phyloP scores from a whole-genome alignment of 208 protist species.

The Paratrypanosoma confusum region DNA sequence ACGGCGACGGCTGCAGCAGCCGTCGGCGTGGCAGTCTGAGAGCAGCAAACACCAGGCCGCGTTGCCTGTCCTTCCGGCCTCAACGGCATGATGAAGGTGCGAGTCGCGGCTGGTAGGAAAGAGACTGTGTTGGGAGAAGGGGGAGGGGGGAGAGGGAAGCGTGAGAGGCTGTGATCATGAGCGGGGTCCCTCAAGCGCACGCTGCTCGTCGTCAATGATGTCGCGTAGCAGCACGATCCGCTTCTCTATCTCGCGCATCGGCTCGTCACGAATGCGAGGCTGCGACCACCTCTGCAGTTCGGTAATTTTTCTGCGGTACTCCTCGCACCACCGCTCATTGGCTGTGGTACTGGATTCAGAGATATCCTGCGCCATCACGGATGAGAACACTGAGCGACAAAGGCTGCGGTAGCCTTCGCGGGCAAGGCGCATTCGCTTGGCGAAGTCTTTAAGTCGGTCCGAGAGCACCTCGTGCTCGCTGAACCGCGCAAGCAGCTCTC shows the following conservation, averaged over 20 bases:
- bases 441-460: slow-evolving; percentile 34
- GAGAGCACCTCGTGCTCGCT: slow-evolving; percentile 21
- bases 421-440: slow-evolving; percentile 30
- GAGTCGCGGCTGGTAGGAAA: too few relatives aligned
- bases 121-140: too few relatives aligned
- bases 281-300: slow-evolving; percentile 76
- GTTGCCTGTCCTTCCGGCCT: too few relatives aligned
- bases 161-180: too few relatives aligned
- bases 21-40: too few relatives aligned
- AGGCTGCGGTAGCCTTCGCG: slow-evolving; percentile 63
- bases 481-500: slow-evolving; percentile 1
- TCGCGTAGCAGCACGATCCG: slow-evolving; percentile 25
- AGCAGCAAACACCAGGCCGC: too few relatives aligned
- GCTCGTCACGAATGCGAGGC: slow-evolving; percentile 61
- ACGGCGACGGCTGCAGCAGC: too few relatives aligned
- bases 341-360: too few relatives aligned
- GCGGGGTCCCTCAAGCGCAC: too few relatives aligned
- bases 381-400: slow-evolving; percentile 49
- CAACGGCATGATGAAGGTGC: too few relatives aligned
- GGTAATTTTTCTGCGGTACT: slow-evolving; percentile 56
- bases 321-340: slow-evolving; percentile 62
- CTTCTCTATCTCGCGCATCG: slow-evolving; percentile 57
- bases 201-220: slow-evolving; percentile 4
- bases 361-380: too few relatives aligned
- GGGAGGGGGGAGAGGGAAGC: too few relatives aligned